Evolutionary conservation across 2,329 filamentous ascomycete species (phyloP).

Genomic region (Paecilomyces variotii): DNA sequence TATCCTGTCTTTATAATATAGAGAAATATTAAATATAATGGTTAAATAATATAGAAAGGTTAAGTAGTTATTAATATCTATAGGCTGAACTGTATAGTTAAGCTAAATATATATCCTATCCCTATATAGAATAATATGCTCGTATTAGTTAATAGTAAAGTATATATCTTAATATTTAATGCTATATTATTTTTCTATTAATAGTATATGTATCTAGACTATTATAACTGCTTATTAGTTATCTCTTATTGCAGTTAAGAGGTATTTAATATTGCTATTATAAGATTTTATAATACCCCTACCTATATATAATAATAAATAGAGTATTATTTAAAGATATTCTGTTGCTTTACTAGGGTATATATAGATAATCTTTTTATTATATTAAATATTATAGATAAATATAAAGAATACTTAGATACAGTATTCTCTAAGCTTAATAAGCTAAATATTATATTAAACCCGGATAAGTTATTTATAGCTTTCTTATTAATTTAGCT

Average conservation of each 20-base stretch:
- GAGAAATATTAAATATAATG: neutral
- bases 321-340: neutral
- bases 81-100: neutral
- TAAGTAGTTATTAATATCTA: neutral
- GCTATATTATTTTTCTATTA: neutral
- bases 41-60: neutral
- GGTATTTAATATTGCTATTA: neutral
- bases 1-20: neutral
- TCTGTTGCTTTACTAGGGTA: neutral
- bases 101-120: neutral
- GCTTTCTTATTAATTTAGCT: neutral
- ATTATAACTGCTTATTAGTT: neutral
- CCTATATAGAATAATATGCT: neutral
- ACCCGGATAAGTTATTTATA: neutral
- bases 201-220: neutral
- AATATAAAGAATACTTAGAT: neutral
- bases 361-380: neutral
- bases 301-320: neutral
- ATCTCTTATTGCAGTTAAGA: neutral
- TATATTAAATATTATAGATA: fast-evolving
- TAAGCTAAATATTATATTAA: neutral
- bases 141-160: neutral
- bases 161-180: neutral
- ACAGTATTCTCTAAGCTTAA: neutral
- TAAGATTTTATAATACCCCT: neutral